These are phyloP conservation scores for Tylopilus balloui DNA, from an alignment of 768 basidiomycete species.

Conservation along the genomic window DNA sequence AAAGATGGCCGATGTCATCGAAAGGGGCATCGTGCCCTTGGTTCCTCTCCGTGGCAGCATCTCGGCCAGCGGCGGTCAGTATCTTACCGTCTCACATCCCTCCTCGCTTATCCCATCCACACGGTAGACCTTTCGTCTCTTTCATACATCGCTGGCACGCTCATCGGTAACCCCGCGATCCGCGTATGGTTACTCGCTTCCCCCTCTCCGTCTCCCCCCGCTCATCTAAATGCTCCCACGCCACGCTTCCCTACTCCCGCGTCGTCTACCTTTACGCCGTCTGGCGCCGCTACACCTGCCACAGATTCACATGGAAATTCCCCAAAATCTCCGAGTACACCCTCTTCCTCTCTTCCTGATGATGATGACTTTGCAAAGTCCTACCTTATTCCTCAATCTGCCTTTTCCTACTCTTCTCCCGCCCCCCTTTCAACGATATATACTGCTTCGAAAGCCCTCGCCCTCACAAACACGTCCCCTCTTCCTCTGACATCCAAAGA, in stretches of 20 bases:
- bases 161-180: constrained; percentile 78
- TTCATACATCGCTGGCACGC: constrained; percentile 76
- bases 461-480: constrained; percentile 56
- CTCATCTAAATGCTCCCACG: constrained; percentile 14
- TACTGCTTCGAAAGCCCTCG: constrained; percentile 46
- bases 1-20: constrained; percentile 70
- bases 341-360: constrained; percentile 25
- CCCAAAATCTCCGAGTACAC: constrained; percentile 42
- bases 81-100: not conserved
- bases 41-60: constrained; percentile 83
- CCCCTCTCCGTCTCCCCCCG: not conserved
- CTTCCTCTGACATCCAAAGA: constrained; percentile 71
- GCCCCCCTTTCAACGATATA: constrained; percentile 7
- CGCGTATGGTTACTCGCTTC: constrained; percentile 55
- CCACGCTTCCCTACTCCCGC: constrained; percentile 7
- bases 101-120: constrained; percentile 3
- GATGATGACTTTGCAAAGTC: constrained; percentile 19
- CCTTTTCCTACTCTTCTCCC: not conserved
- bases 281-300: constrained; percentile 18
- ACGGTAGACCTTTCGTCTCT: constrained; percentile 77
- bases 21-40: constrained; percentile 68
- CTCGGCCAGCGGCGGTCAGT: constrained; percentile 73
- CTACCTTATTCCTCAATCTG: not conserved
- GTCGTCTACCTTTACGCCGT: constrained; percentile 10
- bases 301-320: constrained; percentile 35